Evolutionary conservation across 805 yeast species (phyloP).

Genomic region (Lachancea meyersii): DNA sequence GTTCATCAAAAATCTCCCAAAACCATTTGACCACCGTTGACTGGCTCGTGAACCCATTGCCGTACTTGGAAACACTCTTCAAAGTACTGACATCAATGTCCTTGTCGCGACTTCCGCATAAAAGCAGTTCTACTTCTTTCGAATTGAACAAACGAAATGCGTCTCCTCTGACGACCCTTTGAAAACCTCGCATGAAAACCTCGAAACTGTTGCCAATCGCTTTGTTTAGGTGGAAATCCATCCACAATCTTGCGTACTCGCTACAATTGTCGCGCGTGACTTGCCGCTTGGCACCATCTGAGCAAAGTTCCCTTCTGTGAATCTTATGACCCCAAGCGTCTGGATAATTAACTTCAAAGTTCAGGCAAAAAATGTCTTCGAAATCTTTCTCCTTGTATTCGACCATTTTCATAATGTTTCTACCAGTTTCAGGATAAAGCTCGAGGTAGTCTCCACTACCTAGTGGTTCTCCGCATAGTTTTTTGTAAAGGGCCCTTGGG

Average conservation of each 20-base stretch:
- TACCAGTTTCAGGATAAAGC: constrained; percentile 62
- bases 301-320: constrained; percentile 38
- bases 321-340: constrained; percentile 38
- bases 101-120: constrained; percentile 68
- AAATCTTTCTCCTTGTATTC: constrained; percentile 41
- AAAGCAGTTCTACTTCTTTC: constrained; percentile 69
- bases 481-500: constrained; percentile 72
- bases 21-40: constrained; percentile 64
- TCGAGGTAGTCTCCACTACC: constrained; percentile 59
- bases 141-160: constrained; percentile 76
- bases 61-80: constrained; percentile 66
- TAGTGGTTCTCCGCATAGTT: constrained; percentile 51
- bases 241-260: constrained; percentile 57
- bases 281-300: constrained; percentile 46
- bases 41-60: constrained; percentile 47
- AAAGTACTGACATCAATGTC: constrained; percentile 56
- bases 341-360: constrained; percentile 55
- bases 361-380: constrained; percentile 43
- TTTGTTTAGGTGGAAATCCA: constrained; percentile 52
- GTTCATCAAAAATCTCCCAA: constrained; percentile 66
- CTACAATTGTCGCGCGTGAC: constrained; percentile 58
- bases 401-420: constrained; percentile 42
- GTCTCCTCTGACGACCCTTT: constrained; percentile 61
- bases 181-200: constrained; percentile 66
- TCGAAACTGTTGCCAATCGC: constrained; percentile 48